A percentile compares a stretch with the other conserved stretches of the same genome.
Evolutionary conservation across 1,284 basidiomycete species (phyloP).

Genomic region (Irpex lacteus): DNA sequence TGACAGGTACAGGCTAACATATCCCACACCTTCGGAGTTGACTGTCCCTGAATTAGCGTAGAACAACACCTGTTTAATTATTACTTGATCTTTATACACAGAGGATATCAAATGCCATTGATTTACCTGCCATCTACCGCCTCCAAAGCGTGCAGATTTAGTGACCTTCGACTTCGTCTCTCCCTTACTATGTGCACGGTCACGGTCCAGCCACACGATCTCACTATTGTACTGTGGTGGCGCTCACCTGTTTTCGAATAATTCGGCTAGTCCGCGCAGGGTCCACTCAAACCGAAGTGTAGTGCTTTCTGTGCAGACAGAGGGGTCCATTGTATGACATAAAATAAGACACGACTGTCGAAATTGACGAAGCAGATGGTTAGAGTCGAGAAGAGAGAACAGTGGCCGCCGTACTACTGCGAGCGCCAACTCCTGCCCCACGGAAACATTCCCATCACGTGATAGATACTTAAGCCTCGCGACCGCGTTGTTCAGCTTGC

Average conservation of each 20-base stretch:
- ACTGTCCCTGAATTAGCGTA: constrained; percentile 76
- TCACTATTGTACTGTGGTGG: neutral
- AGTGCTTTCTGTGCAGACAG: constrained; percentile 51
- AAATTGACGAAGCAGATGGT: neutral
- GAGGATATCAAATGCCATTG: neutral
- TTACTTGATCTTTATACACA: neutral
- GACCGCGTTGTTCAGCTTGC: neutral
- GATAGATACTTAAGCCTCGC: neutral
- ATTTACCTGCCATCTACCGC: constrained; percentile 71
- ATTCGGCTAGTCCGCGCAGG: constrained; percentile 58
- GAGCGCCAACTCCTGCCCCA: too few relatives aligned
- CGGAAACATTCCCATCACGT: neutral
- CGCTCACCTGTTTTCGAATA: constrained; percentile 69
- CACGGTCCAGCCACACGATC: neutral
- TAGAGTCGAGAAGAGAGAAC: neutral
- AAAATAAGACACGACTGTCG: neutral
- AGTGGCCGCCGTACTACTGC: too few relatives aligned
- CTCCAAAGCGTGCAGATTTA: constrained; percentile 64
- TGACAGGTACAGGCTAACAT: constrained; percentile 73
- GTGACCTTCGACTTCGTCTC: constrained; percentile 70
- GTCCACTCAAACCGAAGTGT: constrained; percentile 77
- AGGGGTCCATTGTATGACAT: constrained; percentile 8
- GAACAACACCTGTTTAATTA: constrained; percentile 59
- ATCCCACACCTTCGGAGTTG: constrained; percentile 38
- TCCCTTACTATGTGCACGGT: constrained; percentile 46